phyloP scores from a whole-genome alignment of 2,329 filamentous ascomycete genomes.

The Penicillium decumbens region DNA sequence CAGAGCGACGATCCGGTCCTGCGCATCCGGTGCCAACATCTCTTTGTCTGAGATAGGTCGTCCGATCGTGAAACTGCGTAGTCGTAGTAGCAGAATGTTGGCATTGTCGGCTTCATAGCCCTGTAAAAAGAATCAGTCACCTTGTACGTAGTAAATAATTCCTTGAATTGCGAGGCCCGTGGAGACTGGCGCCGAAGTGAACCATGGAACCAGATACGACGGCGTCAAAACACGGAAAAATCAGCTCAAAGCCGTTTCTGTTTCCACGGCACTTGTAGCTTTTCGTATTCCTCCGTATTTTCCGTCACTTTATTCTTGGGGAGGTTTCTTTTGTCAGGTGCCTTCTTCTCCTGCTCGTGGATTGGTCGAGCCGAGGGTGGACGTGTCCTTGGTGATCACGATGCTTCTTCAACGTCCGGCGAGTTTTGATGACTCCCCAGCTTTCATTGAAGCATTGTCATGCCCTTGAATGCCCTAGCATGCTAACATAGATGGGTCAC shows the following conservation, averaged over 20 bases:
- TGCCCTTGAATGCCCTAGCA: background rate
- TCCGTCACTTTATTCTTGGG: background rate
- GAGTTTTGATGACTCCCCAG: background rate
- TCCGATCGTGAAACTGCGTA: conserved; percentile 72
- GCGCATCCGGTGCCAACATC: conserved; percentile 57
- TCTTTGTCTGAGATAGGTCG: conserved; percentile 63
- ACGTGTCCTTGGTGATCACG: background rate
- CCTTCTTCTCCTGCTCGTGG: background rate
- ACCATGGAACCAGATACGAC: conserved; percentile 40
- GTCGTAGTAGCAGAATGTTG: conserved; percentile 74
- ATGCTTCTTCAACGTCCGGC: background rate
- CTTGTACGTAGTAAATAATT: too few species aligned
- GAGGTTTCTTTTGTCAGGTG: background rate
- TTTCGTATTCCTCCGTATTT: background rate
- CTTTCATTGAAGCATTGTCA: background rate
- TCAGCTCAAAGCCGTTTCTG: background rate
- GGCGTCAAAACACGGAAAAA: conserved; percentile 15
- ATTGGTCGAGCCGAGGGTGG: background rate
- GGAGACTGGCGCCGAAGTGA: conserved; percentile 25
- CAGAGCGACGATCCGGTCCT: conserved; percentile 61
- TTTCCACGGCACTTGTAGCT: background rate
- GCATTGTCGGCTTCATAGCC: conserved; percentile 69
- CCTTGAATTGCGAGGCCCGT: conserved; percentile 9
- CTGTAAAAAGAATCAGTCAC: conserved; percentile 40
- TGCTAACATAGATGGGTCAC: background rate